These are phyloP conservation scores for Xeromyces bisporus DNA, from an alignment of 495 filamentous ascomycete species.

Conservation along the genomic window DNA sequence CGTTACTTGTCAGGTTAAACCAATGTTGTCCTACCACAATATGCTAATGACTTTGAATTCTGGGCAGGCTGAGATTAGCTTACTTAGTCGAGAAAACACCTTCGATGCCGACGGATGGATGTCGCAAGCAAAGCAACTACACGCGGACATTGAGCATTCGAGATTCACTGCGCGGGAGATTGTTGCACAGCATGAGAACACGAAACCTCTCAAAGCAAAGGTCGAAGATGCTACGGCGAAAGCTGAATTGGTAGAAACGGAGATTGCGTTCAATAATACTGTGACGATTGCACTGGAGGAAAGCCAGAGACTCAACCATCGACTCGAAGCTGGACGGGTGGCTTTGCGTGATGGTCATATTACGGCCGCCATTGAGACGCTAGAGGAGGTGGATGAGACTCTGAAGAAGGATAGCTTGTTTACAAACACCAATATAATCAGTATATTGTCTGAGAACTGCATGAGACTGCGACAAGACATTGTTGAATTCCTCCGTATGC, in stretches of 20 bases:
- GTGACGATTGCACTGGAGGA: constrained; percentile 44
- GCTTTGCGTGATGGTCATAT: constrained; percentile 30
- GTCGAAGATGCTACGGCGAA: constrained; percentile 53
- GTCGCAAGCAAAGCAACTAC: constrained; percentile 61
- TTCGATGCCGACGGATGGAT: constrained; percentile 76
- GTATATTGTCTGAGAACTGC: constrained; percentile 17
- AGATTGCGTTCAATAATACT: constrained; percentile 59
- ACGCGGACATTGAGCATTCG: constrained; percentile 60
- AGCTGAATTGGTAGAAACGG: constrained; percentile 51
- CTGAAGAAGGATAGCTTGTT: constrained; percentile 17
- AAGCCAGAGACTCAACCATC: constrained; percentile 30
- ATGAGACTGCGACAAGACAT: constrained; percentile 18
- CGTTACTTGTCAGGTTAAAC: too few relatives aligned
- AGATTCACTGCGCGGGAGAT: constrained; percentile 59
- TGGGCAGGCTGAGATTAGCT: constrained; percentile 49
- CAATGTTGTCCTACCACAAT: too few relatives aligned
- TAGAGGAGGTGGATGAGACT: constrained; percentile 36
- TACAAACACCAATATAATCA: constrained; percentile 23
- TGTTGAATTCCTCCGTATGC: constrained; percentile 13
- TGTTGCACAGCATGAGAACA: constrained; percentile 49
- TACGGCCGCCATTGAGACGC: constrained; percentile 37
- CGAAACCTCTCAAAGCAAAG: constrained; percentile 37
- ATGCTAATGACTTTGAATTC: constrained; percentile 1
- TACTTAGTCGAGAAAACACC: constrained; percentile 52
- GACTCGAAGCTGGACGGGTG: constrained; percentile 29